phyloP scores from a whole-genome alignment of 1,139 yeast genomes.

The Spathaspora sp. region DNA sequence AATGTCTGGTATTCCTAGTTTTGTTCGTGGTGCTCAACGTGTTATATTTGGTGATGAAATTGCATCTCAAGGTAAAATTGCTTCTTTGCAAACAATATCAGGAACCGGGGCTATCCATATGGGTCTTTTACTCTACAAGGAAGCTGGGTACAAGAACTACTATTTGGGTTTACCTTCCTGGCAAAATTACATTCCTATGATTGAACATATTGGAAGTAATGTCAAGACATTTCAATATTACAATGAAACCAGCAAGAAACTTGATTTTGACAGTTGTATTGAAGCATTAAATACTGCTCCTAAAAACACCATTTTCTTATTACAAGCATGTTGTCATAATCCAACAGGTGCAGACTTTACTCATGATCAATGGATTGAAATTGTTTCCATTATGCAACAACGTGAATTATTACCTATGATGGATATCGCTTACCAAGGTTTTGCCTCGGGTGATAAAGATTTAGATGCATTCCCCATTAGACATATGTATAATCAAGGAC shows the following conservation, averaged over 20 bases:
- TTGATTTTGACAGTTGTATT: slow-evolving; percentile 30
- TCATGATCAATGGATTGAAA: slow-evolving; percentile 72
- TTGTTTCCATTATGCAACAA: slow-evolving; percentile 57
- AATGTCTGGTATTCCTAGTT: slow-evolving; percentile 44
- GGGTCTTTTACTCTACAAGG: slow-evolving; percentile 31
- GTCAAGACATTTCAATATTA: slow-evolving; percentile 33
- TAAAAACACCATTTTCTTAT: slow-evolving; percentile 40
- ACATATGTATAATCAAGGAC: slow-evolving; percentile 20
- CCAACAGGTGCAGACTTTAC: slow-evolving; percentile 95
- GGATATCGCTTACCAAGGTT: slow-evolving; percentile 95
- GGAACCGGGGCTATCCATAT: slow-evolving; percentile 48
- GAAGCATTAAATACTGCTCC: slow-evolving; percentile 32
- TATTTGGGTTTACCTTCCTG: slow-evolving; percentile 44
- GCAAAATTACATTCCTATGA: slow-evolving; percentile 41
- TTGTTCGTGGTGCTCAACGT: slow-evolving; percentile 33
- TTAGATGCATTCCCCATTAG: slow-evolving; percentile 31
- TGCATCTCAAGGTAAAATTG: slow-evolving; percentile 26
- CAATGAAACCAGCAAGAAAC: slow-evolving; percentile 24
- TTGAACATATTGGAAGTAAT: slow-evolving; percentile 31
- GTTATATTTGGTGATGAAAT: slow-evolving; percentile 34
- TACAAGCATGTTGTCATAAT: slow-evolving; percentile 96
- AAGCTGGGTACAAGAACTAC: slow-evolving; percentile 28
- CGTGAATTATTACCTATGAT: slow-evolving; percentile 69
- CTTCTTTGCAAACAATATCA: slow-evolving; percentile 42
- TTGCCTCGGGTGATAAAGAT: slow-evolving; percentile 56